Base-by-base conservation (phyloP, 768 basidiomycete species). In the Coprinellus aureogranulatus region DNA sequence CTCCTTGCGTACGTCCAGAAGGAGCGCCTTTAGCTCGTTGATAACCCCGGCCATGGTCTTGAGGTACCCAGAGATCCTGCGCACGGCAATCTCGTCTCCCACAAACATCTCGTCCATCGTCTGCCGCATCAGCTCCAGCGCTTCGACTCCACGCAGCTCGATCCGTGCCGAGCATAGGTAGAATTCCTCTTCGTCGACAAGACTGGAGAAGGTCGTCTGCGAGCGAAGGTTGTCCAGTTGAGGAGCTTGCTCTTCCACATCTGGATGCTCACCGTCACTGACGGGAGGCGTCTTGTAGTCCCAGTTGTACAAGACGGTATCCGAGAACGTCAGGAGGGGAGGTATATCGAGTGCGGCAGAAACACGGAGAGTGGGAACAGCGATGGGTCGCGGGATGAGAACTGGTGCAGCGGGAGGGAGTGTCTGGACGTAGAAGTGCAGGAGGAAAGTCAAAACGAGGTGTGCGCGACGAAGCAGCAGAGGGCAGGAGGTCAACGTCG, bases 231-330 rank as follows among this genome's bases (percentile, higher is more conserved):
- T 86, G 59, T 84, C 72, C 2, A 83, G 42, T 31, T 46, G 72
- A 18, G 79, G 69, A 0, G 84, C 84, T 62, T 71, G 25, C 8
- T 18, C 57, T 20, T 22, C 50, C 27, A 59, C 57, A 40, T 61
- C 60, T 3, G 51, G 49, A 39, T 54, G 58, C 5, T 55, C 52
- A 20, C 48, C n/a, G 14, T 55, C 52, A 20, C 48, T 22, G 14
- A 55, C 61, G 9, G 62, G 77, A 61, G 68, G 75, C 70, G 51
- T 53, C 14, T 67, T 73, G 53, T 70, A 77, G 60, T 72, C 60
- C 90, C 90, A 92, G 66, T 98, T 97, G 74, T 94, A 98, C 25
- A 98, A 79, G 5, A 98, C 94, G 37, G 88, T 88, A 68, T 97
- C 95, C 22, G 94, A 88, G 69, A 94, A 98, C 1, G 95, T 97